Base-by-base conservation (phyloP, 306 rosid genomes). In the Pachyrhizus erosus region DNA sequence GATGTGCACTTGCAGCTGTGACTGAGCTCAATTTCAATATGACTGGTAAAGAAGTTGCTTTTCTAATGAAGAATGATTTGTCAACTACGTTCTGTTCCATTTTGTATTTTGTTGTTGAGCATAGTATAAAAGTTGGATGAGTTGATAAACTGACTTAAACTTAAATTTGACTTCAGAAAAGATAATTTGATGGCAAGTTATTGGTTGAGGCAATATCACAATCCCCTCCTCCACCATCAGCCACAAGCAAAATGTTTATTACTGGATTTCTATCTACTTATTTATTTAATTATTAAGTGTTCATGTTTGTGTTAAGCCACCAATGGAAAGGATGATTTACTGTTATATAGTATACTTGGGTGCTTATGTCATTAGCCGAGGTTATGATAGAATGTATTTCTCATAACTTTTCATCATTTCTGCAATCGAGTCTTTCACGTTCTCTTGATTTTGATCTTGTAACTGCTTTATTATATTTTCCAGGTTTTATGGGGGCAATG, bases 401-500 rank as follows among this genome's bases (percentile, higher is more conserved):
- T 69, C 21, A 37, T 73, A 84, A 8, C 2, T 62, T 73, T 74
- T 42, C 60, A 75, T n/a, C 14, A 29, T 77, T 66, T 21, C 45
- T 14, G 64, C 43, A 65, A 64, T 26, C 48, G 51, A 62, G n/a
- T 58, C 68, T 3, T 54, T 77, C 37, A 54, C 13, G 12, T 23
- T 65, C 52, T 64, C 29, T 24, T 84, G 72, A 70, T 78, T 82
- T 82, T 52, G 24, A 15, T 54, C 42, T 70, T 26, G 17, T 74
- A 27, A n/a, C 27, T 67, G 39, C 0, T 58, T 76, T 48, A 7
- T 60, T 40, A 11, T 29, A 10, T 46, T 54, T 77, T 51, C 69
- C 92, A 94, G 98, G 98, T 85, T 94, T 94, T 74, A 91, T 94
- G 98, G 98, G 97, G n/a, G 97, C 98, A 33, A 94, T 94, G 98